Conservation (phyloP, 2,329 filamentous ascomycete species). For the Colletotrichum limetticola region DNA sequence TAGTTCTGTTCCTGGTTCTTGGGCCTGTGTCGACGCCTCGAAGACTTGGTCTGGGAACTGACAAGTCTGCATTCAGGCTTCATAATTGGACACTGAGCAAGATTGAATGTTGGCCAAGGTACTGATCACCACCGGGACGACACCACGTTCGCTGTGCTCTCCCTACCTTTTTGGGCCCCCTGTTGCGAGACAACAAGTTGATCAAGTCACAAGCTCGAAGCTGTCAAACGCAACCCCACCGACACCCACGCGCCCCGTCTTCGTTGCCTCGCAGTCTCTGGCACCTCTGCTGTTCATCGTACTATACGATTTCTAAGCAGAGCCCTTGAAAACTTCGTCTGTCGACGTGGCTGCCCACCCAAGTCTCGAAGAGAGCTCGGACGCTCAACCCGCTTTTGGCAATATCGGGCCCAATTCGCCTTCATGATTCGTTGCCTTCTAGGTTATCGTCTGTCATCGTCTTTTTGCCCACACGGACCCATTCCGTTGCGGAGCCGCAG, state of each 20-base stretch:
- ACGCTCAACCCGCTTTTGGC: background rate
- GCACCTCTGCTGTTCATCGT: constrained; percentile 9
- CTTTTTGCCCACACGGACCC: background rate
- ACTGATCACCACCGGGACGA: constrained; percentile 6
- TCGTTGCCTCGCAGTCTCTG: constrained; percentile 24
- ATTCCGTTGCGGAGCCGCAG: constrained; percentile 1
- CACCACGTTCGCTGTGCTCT: background rate
- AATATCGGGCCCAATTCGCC: background rate
- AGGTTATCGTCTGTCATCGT: background rate
- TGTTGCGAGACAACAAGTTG: background rate
- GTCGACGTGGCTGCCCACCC: constrained; percentile 13
- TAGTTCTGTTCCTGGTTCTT: background rate
- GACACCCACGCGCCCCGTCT: constrained; percentile 13
- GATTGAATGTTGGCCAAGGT: background rate
- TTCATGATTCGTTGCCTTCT: constrained; percentile 10
- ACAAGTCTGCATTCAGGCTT: background rate
- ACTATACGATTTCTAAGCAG: constrained; percentile 33
- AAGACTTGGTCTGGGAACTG: background rate
- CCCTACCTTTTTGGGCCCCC: background rate
- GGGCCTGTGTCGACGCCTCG: background rate
- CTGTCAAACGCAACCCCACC: background rate
- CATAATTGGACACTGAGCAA: background rate
- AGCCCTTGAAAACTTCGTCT: background rate
- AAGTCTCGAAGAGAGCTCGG: background rate
- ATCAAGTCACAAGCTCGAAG: background rate